Evolutionary conservation across 495 filamentous ascomycete species (phyloP), one percentile per base, ranked within the genome.

Genomic region (Daldinia caldariorum): DNA sequence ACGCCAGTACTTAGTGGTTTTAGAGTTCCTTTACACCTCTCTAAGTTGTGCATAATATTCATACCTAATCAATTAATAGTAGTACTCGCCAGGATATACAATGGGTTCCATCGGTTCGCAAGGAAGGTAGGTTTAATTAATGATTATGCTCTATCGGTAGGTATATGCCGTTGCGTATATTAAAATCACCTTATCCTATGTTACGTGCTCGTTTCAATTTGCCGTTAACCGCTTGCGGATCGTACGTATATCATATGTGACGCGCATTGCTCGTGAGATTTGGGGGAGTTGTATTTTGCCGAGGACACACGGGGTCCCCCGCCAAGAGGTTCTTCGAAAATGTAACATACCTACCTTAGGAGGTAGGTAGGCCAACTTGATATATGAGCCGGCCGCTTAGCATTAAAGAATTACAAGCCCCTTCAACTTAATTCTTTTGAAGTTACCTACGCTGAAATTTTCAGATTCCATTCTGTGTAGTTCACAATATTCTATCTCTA

Each of bases 231-330:
- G 41, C 22, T 60, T 18, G 41, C 4, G 49, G 35, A 61, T 64
- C 55, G 39, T 61, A 65, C 58, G 64, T 39, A 51, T 16, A 57
- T 61, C 61, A 65, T 67, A 54, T 47, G 57, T 26, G 50, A 59
- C 32, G 22, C 45, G 62, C 61, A 35, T 61, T 47, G 29, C 63
- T 55, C 49, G 31, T 58, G 60, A 67, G 55, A 63, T 47, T 60
- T 54, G 55, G 61, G 63, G 31, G 13, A 39, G 50, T 51, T 58
- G 20, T 65, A 72, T 68, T 71, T 72, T 72, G 70, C 70, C 70
- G 70, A 68, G 70, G 61, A 49, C 43, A 41, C 64, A 51, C 61
- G 61, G 70, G 54, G 45, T 47, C 29, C 12, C 50, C 70, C 65
- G 70, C 61, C 50, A 61, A 72, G 63, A 55, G 31, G 12, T 18